phyloP scores from a whole-genome alignment of 2,329 filamentous ascomycete genomes.

The Dactylonectria estremocensis region DNA sequence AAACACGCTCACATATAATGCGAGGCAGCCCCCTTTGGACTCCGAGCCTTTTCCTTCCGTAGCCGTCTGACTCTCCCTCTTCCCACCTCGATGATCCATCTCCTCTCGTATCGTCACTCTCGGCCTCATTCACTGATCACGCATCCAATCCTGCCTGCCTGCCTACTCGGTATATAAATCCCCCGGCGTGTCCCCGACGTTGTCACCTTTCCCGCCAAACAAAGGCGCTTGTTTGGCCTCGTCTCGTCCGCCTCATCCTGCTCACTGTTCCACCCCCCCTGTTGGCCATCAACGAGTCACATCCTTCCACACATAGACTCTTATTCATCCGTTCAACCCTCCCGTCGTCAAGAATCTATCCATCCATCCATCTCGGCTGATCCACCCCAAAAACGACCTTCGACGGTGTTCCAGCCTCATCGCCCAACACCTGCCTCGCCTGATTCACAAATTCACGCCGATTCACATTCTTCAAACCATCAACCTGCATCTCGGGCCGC shows the following conservation, averaged over 20 bases:
- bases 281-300: not conserved
- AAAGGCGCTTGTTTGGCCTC: constrained; percentile 25
- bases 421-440: constrained; percentile 20
- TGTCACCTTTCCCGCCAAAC: constrained; percentile 9
- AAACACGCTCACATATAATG: constrained; percentile 29
- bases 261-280: not conserved
- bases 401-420: constrained; percentile 20
- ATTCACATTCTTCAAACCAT: constrained; percentile 26
- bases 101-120: constrained; percentile 14
- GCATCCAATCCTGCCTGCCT: constrained; percentile 14
- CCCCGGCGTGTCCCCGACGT: constrained; percentile 12
- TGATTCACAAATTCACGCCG: constrained; percentile 30
- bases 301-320: constrained; percentile 7
- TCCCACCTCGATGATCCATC: not conserved
- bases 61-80: constrained; percentile 19
- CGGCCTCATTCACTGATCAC: constrained; percentile 2
- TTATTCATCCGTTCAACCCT: constrained; percentile 12
- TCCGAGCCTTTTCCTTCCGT: constrained; percentile 18
- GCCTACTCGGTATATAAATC: not conserved
- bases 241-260: constrained; percentile 21
- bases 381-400: constrained; percentile 20
- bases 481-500: constrained; percentile 19
- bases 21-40: constrained; percentile 28
- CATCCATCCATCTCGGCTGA: constrained; percentile 23
- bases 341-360: constrained; percentile 6